A percentile compares a stretch with the other conserved stretches of the same genome.
Conservation (phyloP, 805 yeast species). For the Hanseniaspora taiwanica region DNA sequence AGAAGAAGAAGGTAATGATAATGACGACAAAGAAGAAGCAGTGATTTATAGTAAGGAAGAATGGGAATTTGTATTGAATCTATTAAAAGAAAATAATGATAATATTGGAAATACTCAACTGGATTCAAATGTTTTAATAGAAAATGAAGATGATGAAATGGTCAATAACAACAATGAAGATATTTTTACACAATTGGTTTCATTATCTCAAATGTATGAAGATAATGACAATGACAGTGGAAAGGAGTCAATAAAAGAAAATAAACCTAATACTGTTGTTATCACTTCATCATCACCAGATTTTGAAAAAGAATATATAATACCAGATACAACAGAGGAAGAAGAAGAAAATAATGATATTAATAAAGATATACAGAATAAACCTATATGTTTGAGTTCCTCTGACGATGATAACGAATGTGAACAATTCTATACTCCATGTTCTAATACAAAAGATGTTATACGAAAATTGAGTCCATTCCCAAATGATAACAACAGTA, state of each 20-base stretch:
- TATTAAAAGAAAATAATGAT: conserved; percentile 8
- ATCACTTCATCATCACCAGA: background rate
- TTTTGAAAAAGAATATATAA: background rate
- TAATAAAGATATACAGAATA: background rate
- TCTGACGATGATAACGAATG: background rate
- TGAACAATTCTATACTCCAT: background rate
- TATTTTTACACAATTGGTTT: background rate
- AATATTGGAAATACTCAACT: background rate
- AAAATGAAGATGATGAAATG: background rate
- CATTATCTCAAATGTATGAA: background rate
- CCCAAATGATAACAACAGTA: no score
- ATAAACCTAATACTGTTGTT: no score
- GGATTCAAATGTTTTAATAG: background rate
- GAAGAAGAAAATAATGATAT: background rate
- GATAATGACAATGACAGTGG: background rate
- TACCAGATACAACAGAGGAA: background rate
- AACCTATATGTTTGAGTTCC: background rate
- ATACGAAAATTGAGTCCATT: no score
- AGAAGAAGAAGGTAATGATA: background rate
- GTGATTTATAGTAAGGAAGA: conserved; percentile 17
- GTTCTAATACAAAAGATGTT: no score
- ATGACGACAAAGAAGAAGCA: background rate
- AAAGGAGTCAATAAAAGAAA: no score
- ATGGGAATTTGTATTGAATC: conserved; percentile 14
- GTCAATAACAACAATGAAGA: background rate